Conservation (phyloP, 257 asterid species). For the Cinchona pubescens region DNA sequence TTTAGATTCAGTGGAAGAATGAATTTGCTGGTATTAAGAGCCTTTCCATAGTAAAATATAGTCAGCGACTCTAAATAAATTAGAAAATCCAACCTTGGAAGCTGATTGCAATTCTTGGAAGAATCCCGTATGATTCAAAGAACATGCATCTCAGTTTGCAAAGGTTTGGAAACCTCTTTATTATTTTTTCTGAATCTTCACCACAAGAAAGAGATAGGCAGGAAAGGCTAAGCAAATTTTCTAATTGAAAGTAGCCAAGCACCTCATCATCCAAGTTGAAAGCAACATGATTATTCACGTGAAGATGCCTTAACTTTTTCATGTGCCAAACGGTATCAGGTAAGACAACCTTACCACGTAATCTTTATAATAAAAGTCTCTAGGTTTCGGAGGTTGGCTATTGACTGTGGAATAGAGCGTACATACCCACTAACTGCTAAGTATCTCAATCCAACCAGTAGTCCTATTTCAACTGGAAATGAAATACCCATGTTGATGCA, state of each 20-base stretch:
- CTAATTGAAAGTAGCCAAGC: background rate
- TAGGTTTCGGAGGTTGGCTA: constrained; percentile 8
- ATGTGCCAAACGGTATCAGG: no score
- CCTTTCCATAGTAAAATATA: background rate
- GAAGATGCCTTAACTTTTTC: no score
- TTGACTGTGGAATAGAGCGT: background rate
- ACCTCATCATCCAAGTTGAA: no score
- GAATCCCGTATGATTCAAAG: no score
- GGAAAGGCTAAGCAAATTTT: constrained; percentile 13
- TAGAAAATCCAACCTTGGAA: no score
- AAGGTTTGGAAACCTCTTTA: constrained; percentile 12
- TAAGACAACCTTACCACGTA: no score
- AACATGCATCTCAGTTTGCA: no score
- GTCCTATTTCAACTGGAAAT: constrained; percentile 5
- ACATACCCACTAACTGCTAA: constrained; percentile 1
- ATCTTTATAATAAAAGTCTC: constrained; percentile 11
- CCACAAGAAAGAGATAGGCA: background rate
- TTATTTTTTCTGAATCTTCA: background rate
- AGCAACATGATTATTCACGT: no score
- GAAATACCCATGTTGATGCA: background rate
- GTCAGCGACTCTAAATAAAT: constrained; percentile 9
- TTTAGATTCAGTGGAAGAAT: background rate
- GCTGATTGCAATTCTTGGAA: no score
- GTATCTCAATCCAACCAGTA: constrained; percentile 9
- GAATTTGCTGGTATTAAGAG: background rate